Evolutionary conservation across 345 rosid species (phyloP), one percentile per base, ranked within the genome.

Genomic region (Arabis hirsuta): DNA sequence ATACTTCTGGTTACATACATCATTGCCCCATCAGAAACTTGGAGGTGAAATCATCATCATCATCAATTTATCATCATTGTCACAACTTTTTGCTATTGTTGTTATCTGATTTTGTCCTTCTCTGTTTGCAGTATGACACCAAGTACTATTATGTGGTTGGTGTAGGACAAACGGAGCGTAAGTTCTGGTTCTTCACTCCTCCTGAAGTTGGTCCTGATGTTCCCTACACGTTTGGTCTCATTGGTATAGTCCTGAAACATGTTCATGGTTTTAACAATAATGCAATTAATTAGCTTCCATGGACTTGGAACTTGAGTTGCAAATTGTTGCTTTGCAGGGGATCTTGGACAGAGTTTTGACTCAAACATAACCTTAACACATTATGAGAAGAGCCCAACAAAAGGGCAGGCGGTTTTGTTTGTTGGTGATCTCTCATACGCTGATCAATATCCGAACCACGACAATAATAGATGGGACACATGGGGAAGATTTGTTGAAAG

Each of bases 401-500:
- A 85, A 61, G 96, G 96, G 14, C 78, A 89, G 63, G 36, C 93
- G 0, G 81, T 94, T 13, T 76, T 94, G 83, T 91, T 81, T 56
- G 83, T 88, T 2, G 97, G 99, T 5, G 98, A 94, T 77, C 82
- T 94, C 61, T 89, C 96, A 9, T 94, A 94, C 6, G 98, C 98
- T 9, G 98, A 94, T 78, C 62, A 32, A 65, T 87, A 94, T 69
- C 83, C 88, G 0, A 46, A 83, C 66, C 86, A 88, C 19, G 92
- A 94, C 71, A 91, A 89, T 63, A 80, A 36, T 6, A 82, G 97
- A 66, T 94, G 98, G 97, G 98, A 94, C 73, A 78, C 85, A 44
- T 94, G 97, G 97, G 98, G 84, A 69, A 85, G 97, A 80, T 94
- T 94, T 69, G 77, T 73, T 22, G 98, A 94, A 81, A 86, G 97